phyloP scores from a whole-genome alignment of 2,329 filamentous ascomycete species.

The Paraphoma sp. region DNA sequence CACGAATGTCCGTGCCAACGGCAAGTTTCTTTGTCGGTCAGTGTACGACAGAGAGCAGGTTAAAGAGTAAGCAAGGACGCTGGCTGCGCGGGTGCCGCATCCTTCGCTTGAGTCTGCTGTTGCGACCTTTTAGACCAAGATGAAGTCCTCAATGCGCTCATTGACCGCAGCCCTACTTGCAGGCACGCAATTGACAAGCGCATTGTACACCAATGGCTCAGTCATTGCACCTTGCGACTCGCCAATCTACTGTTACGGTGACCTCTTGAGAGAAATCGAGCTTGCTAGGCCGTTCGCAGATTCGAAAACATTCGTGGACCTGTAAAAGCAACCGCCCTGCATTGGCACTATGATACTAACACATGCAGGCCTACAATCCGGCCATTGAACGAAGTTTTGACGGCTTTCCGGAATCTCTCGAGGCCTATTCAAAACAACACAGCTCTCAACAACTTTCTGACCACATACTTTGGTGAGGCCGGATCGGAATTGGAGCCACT shows the following conservation, averaged over 20 bases:
- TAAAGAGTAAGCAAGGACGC: conserved; percentile 10
- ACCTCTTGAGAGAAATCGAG: conserved; percentile 67
- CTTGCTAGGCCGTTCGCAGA: conserved; percentile 69
- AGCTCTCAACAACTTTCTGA: conserved; percentile 67
- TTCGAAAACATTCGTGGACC: conserved; percentile 74
- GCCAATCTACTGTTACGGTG: conserved; percentile 71
- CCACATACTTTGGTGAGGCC: conserved; percentile 67
- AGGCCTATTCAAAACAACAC: conserved; percentile 70
- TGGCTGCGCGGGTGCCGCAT: neutral
- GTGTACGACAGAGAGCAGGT: conserved; percentile 1
- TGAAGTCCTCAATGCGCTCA: conserved; percentile 18
- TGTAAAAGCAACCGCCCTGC: conserved; percentile 22
- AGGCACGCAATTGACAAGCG: conserved; percentile 38
- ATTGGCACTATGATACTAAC: neutral
- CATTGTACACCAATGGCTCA: conserved; percentile 66
- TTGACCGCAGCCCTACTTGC: conserved; percentile 18
- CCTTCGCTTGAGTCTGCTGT: conserved; percentile 1
- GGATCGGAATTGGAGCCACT: conserved; percentile 68
- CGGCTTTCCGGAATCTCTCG: conserved; percentile 64
- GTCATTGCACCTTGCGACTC: conserved; percentile 71
- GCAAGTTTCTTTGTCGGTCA: conserved; percentile 21
- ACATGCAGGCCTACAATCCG: conserved; percentile 63
- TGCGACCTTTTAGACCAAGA: conserved; percentile 6
- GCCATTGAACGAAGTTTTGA: conserved; percentile 66
- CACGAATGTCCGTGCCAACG: conserved; percentile 10